Conservation (phyloP, 2,329 filamentous ascomycete species). For the Helminthosporium solani region DNA sequence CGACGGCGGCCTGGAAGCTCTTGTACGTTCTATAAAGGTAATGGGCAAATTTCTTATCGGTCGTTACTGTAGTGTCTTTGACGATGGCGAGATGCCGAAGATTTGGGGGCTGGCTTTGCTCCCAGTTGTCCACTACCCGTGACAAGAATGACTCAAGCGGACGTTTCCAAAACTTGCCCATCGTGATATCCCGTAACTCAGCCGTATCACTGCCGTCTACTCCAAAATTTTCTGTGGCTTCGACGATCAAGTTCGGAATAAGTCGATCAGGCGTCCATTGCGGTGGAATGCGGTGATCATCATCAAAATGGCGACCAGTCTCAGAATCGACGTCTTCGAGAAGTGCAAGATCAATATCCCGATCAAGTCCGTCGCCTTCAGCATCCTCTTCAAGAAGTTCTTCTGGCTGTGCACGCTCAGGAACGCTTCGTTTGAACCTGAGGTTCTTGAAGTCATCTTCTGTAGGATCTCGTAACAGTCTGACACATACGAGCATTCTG, state of each 20-base stretch:
- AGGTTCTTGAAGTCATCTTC: constrained; percentile 38
- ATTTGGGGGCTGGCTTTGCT: constrained; percentile 59
- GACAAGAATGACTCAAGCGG: constrained; percentile 55
- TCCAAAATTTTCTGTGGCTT: constrained; percentile 51
- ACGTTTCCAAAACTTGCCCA: constrained; percentile 56
- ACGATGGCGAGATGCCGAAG: constrained; percentile 59
- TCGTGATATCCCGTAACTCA: constrained; percentile 39
- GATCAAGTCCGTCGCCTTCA: constrained; percentile 32
- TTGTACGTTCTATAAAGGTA: constrained; percentile 57
- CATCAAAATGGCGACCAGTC: neutral
- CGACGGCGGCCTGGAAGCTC: constrained; percentile 56
- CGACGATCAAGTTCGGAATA: constrained; percentile 55
- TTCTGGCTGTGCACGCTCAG: constrained; percentile 13
- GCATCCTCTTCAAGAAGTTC: constrained; percentile 30
- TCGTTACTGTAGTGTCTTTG: constrained; percentile 53
- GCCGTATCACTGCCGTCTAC: constrained; percentile 52
- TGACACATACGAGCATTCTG: constrained; percentile 41
- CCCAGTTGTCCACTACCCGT: constrained; percentile 58
- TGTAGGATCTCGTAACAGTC: constrained; percentile 42
- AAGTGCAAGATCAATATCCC: constrained; percentile 35
- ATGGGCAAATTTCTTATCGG: constrained; percentile 46
- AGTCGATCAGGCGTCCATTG: constrained; percentile 57
- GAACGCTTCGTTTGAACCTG: constrained; percentile 26
- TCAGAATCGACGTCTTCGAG: constrained; percentile 21
- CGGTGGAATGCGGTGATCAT: constrained; percentile 43